Percentiles rank a stretch among this genome's conserved stretches.
Evolutionary conservation across 108 stramenopile species (phyloP).

Genomic region (Nannochloropsis salina): DNA sequence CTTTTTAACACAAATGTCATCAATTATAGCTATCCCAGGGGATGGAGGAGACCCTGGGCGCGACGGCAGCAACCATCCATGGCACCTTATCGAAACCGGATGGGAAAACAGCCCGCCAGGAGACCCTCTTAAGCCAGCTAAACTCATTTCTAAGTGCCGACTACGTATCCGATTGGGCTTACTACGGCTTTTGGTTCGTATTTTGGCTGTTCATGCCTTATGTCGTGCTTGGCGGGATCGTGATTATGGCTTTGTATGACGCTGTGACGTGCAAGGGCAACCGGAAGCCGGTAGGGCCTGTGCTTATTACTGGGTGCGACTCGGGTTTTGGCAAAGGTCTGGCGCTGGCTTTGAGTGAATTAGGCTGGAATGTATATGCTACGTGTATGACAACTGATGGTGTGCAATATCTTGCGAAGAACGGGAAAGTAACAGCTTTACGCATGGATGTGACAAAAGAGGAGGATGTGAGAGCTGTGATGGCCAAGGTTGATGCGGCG

Average conservation of each 20-base stretch:
- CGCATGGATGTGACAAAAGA: background rate
- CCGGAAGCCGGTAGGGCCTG: background rate
- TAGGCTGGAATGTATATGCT: background rate
- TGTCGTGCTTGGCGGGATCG: background rate
- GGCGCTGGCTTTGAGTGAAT: background rate
- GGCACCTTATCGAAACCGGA: too few species aligned
- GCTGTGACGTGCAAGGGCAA: background rate
- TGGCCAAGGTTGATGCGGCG: background rate
- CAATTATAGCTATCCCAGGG: too few species aligned
- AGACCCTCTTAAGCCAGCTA: slow-evolving; percentile 7
- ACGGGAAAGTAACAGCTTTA: background rate
- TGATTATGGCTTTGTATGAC: background rate
- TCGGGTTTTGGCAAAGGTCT: background rate
- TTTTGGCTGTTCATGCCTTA: background rate
- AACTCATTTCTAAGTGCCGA: slow-evolving; percentile 4
- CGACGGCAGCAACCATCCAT: too few species aligned
- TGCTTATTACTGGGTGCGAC: background rate
- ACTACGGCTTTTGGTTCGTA: slow-evolving; percentile 17
- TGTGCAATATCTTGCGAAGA: background rate
- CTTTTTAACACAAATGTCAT: too few species aligned
- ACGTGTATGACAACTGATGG: background rate
- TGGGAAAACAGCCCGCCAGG: background rate
- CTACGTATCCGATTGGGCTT: slow-evolving; percentile 15
- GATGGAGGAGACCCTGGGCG: too few species aligned
- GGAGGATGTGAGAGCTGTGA: background rate